A percentile compares a stretch with the other conserved stretches of the same genome.
phyloP scores from a whole-genome alignment of 495 filamentous ascomycete genomes.

The Trichoderma gamsii region DNA sequence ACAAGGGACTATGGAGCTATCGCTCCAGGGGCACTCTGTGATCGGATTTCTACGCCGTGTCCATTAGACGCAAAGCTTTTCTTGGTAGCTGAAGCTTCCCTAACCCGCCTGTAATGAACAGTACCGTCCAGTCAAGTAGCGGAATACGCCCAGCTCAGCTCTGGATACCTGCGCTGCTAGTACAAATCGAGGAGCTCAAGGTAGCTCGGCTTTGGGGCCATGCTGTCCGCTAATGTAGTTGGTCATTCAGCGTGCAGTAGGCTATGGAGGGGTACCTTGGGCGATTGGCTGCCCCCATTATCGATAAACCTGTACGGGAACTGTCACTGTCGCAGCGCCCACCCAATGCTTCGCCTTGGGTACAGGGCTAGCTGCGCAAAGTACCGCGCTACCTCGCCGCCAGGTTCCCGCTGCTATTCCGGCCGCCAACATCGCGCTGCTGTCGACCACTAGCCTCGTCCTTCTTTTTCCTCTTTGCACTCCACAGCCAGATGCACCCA shows the following conservation, averaged over 20 bases:
- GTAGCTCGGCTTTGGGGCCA: not conserved
- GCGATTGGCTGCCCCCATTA: not conserved
- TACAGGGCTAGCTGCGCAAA: not conserved
- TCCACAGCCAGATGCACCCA: conserved; percentile 11
- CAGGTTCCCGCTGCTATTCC: conserved; percentile 10
- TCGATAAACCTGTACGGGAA: conserved; percentile 6
- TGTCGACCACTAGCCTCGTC: conserved; percentile 8
- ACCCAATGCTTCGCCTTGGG: not conserved
- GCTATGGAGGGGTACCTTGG: not conserved
- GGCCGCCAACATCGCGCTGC: conserved; percentile 8
- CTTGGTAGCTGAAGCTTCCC: not conserved
- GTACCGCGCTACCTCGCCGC: not conserved
- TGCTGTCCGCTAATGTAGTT: not conserved
- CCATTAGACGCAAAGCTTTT: no score
- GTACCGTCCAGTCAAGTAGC: not conserved
- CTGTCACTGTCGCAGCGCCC: conserved; percentile 2
- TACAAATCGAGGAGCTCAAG: not conserved
- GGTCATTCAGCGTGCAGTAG: not conserved
- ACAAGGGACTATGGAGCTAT: no score
- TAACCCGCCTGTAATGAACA: not conserved
- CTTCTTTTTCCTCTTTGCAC: conserved; percentile 6
- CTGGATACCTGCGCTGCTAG: conserved; percentile 3
- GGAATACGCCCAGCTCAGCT: not conserved
- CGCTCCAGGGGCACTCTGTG: no score
- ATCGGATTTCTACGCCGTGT: no score